Evolutionary conservation across 805 yeast genomes (phyloP), one percentile per base, ranked within the genome.

Genomic region (Scheffersomyces stipitis): DNA sequence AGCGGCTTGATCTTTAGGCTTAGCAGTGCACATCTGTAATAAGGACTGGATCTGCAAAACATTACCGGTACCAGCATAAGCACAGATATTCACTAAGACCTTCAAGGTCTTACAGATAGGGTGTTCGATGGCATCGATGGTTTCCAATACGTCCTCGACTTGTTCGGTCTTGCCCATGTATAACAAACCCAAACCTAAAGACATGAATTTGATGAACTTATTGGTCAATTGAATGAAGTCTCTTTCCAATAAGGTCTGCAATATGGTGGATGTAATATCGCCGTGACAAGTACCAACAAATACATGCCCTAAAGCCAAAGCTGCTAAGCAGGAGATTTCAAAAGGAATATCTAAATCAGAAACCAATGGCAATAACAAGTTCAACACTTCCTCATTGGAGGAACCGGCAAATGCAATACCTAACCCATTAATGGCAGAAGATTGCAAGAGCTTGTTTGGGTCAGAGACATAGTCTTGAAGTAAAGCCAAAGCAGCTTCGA

Each of bases 1-100:
- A 0, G 75, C 80, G 9, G 69, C 70, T 14, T 69, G 69, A 32
- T 78, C 85, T 38, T 66, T 66, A 30, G 81, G 78, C 49, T 78
- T 79, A n/a, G 81, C 80, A 5, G 95, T 84, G 56, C 93, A 79
- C 76, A 89, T 88, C 53, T 88, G 95, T 52, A 91, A 76, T 55
- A 93, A 73, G 26, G 87, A 81, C 69, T 93, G 99, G 44, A 93
- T 86, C 68, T 90, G 93, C 44, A 93, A 75, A 22, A 93, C 99
- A 59, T 93, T 93, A 49, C 99, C 99, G 27, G 98, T 88, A 45
- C 98, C 99, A 8, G 96, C 95, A 66, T 85, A 90, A 3, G 98
- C 95, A 68, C 97, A 86, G 36, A 90, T 84, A 44, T 84, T 88
- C 23, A 95, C 89, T 54, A 93, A 73, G 12, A 89, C 93, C 62